Evolutionary conservation across 129 eudicot species (phyloP).

Genomic region (Chrysanthemum makinoi): DNA sequence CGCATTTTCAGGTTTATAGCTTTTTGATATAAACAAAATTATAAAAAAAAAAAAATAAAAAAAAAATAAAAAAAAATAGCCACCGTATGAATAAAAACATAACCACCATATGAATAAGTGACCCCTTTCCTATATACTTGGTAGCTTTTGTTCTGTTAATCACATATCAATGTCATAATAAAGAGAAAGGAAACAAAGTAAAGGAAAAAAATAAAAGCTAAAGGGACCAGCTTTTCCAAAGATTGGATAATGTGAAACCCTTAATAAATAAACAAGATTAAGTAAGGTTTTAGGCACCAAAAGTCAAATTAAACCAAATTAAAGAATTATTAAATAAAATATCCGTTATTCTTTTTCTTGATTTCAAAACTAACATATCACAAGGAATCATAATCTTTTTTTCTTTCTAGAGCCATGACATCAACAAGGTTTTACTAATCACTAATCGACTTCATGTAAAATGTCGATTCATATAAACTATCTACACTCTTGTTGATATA

Average conservation of each 20-base stretch:
- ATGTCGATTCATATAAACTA: no score
- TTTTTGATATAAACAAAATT: no score
- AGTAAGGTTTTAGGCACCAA: slow-evolving; percentile 10
- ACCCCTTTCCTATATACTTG: no score
- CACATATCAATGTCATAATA: slow-evolving; percentile 21
- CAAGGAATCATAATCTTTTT: slow-evolving; percentile 12
- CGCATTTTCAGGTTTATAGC: no score
- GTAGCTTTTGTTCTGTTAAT: neutral
- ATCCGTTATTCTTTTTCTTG: slow-evolving; percentile 7
- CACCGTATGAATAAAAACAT: no score
- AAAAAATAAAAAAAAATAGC: no score
- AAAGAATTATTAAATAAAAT: slow-evolving; percentile 13
- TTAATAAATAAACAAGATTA: slow-evolving; percentile 1
- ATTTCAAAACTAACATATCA: slow-evolving; percentile 29
- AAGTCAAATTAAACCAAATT: slow-evolving; percentile 33
- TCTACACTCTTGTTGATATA: no score
- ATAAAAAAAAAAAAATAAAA: no score
- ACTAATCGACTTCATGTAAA: no score
- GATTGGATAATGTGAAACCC: slow-evolving; percentile 31
- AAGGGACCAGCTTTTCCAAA: slow-evolving; percentile 35
- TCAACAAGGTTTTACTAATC: no score
- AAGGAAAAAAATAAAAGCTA: slow-evolving; percentile 5
- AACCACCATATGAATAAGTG: no score
- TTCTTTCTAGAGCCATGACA: neutral
- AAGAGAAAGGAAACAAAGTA: slow-evolving; percentile 18